Percentiles rank a stretch among this genome's conserved stretches.
These are phyloP conservation scores for Mortierella sp. DNA, from an alignment of 371 early-diverging fungal species.

Conservation along the genomic window DNA sequence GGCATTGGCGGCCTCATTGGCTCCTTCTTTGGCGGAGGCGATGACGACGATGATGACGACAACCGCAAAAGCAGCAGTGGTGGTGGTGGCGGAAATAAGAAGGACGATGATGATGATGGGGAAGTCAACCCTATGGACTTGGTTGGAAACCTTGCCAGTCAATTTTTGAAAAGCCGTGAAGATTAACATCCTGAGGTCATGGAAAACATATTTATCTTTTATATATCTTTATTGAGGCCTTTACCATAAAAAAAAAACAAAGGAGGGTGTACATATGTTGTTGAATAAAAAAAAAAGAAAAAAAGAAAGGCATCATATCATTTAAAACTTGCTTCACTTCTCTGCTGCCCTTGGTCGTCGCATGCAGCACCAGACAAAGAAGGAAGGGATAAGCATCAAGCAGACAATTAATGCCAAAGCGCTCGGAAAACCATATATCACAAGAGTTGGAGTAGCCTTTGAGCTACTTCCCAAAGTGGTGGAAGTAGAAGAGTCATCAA, in stretches of 20 bases:
- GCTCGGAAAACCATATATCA: conserved; percentile 19
- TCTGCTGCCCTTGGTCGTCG: conserved; percentile 13
- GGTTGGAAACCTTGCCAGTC: conserved; percentile 17
- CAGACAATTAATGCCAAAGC: conserved; percentile 12
- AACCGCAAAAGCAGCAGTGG: background rate
- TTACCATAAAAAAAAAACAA: conserved; percentile 14
- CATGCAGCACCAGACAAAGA: conserved; percentile 47
- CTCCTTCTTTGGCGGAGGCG: background rate
- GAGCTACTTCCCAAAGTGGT: background rate
- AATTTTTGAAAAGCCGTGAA: conserved; percentile 32
- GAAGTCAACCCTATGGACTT: conserved; percentile 6
- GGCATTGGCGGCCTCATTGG: conserved; percentile 31
- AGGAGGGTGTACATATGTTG: background rate
- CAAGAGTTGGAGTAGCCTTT: conserved; percentile 8
- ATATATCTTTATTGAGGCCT: background rate
- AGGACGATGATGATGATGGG: background rate
- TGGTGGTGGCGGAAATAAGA: background rate
- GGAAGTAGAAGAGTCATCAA: background rate
- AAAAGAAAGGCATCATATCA: too few relatives aligned
- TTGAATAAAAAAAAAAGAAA: background rate
- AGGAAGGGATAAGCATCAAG: conserved; percentile 40
- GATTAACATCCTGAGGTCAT: background rate
- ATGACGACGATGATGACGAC: background rate
- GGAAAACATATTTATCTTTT: background rate
- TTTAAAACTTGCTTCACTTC: background rate